Percentiles rank a stretch among this genome's conserved stretches.
These are phyloP conservation scores for Paramarasmius palmivorus DNA, from an alignment of 1,284 basidiomycete species.

Conservation along the genomic window DNA sequence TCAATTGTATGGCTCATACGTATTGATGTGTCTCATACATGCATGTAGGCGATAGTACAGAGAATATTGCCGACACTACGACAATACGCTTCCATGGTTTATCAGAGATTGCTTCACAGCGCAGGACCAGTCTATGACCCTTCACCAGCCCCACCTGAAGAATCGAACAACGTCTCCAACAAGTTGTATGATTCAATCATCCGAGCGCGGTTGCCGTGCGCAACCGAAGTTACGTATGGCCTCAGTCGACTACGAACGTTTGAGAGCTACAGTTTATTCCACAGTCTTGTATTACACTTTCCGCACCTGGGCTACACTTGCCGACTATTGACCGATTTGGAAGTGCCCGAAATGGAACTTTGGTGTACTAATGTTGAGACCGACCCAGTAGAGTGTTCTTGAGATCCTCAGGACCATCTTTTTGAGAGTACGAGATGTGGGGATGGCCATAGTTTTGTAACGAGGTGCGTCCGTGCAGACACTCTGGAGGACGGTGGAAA, in stretches of 20 bases:
- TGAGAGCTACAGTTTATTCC: constrained; percentile 34
- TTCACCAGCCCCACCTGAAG: constrained; percentile 25
- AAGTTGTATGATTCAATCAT: constrained; percentile 19
- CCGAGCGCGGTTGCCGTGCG: constrained; percentile 19
- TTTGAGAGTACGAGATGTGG: constrained; percentile 35
- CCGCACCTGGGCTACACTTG: constrained; percentile 30
- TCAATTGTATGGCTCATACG: not conserved
- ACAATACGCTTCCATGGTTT: constrained; percentile 26
- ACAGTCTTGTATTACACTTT: constrained; percentile 36
- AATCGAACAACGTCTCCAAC: constrained; percentile 26
- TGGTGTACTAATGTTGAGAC: constrained; percentile 23
- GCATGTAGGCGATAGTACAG: constrained; percentile 22
- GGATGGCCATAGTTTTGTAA: constrained; percentile 36
- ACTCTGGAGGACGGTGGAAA: constrained; percentile 27
- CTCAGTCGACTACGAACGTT: constrained; percentile 21
- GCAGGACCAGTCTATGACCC: constrained; percentile 24
- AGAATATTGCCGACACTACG: constrained; percentile 25
- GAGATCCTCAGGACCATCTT: constrained; percentile 13
- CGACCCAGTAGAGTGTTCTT: not conserved
- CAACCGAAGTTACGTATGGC: constrained; percentile 17
- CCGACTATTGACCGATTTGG: constrained; percentile 36
- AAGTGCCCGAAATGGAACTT: constrained; percentile 31
- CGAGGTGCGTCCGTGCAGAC: constrained; percentile 35
- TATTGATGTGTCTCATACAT: not conserved
- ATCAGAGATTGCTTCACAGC: constrained; percentile 22